Conservation (phyloP, 2,329 filamentous ascomycete genomes). For the Trichoderma sp. region DNA sequence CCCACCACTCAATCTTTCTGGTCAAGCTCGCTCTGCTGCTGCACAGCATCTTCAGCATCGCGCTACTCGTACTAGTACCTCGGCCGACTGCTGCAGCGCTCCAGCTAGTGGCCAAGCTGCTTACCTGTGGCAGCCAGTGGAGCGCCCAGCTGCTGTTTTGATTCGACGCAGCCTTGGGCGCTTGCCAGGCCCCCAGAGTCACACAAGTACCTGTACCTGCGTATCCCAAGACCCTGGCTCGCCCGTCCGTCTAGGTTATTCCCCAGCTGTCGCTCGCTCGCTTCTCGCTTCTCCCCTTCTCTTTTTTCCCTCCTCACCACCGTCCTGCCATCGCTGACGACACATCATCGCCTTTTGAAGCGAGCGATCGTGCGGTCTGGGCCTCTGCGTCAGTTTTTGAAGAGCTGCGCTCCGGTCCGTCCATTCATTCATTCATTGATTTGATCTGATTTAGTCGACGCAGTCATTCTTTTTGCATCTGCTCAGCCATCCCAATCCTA, state of each 20-base stretch:
- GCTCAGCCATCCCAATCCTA: neutral
- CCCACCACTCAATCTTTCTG: neutral
- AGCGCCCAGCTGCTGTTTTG: neutral
- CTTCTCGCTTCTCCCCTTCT: conserved; percentile 23
- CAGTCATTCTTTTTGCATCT: conserved; percentile 12
- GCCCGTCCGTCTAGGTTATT: neutral
- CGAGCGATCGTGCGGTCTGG: conserved; percentile 14
- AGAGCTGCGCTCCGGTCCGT: conserved; percentile 20
- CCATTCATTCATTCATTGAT: conserved; percentile 18
- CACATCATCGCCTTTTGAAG: conserved; percentile 14
- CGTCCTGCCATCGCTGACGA: conserved; percentile 8
- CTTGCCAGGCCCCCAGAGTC: neutral
- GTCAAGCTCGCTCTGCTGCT: neutral
- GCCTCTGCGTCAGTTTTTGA: conserved; percentile 4
- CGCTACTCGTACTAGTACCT: neutral
- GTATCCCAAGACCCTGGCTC: neutral
- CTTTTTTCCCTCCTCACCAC: conserved; percentile 19
- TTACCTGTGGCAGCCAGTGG: neutral
- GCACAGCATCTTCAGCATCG: neutral
- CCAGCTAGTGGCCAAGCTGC: neutral
- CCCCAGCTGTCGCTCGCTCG: conserved; percentile 5
- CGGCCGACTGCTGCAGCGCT: neutral
- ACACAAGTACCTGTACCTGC: neutral
- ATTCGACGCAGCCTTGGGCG: neutral
- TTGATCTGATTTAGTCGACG: neutral